These are phyloP conservation scores for Podospora tetraspora DNA, from an alignment of 495 filamentous ascomycete species.

Conservation along the genomic window DNA sequence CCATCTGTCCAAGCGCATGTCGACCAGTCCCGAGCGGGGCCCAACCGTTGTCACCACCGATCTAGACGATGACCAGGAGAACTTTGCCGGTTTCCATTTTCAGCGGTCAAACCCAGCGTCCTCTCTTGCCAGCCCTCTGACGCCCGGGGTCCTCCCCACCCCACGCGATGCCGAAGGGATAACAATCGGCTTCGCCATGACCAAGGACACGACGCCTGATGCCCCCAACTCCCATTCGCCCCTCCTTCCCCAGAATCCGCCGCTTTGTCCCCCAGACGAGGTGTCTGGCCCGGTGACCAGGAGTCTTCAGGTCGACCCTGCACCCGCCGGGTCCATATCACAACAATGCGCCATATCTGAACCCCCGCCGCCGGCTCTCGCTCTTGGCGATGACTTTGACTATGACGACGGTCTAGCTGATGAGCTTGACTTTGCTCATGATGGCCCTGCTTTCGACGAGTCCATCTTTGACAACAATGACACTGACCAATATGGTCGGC, in stretches of 20 bases:
- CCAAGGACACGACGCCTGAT: constrained; percentile 35
- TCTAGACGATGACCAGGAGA: constrained; percentile 48
- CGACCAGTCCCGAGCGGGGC: background rate
- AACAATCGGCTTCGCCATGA: constrained; percentile 46
- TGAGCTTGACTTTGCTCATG: constrained; percentile 45
- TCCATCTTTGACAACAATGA: constrained; percentile 70
- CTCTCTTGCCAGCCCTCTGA: constrained; percentile 41
- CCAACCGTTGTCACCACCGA: constrained; percentile 17
- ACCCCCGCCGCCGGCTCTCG: constrained; percentile 9
- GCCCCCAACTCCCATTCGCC: constrained; percentile 18
- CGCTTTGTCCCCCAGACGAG: constrained; percentile 6
- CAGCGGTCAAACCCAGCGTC: constrained; percentile 48
- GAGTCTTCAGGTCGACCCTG: constrained; percentile 10
- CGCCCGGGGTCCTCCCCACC: constrained; percentile 43
- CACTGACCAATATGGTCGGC: constrained; percentile 51
- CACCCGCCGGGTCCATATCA: background rate
- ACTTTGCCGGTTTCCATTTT: constrained; percentile 50
- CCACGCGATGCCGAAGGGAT: constrained; percentile 50
- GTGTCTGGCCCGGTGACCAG: constrained; percentile 35
- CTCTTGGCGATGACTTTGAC: constrained; percentile 67
- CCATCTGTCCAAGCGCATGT: background rate
- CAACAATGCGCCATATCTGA: constrained; percentile 19
- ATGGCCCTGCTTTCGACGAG: constrained; percentile 63
- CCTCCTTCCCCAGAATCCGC: constrained; percentile 6
- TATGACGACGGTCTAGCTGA: constrained; percentile 68